Evolutionary conservation across 2,329 filamentous ascomycete species (phyloP), one percentile per base, ranked within the genome.

Genomic region (Aspergillus spinulosporus): DNA sequence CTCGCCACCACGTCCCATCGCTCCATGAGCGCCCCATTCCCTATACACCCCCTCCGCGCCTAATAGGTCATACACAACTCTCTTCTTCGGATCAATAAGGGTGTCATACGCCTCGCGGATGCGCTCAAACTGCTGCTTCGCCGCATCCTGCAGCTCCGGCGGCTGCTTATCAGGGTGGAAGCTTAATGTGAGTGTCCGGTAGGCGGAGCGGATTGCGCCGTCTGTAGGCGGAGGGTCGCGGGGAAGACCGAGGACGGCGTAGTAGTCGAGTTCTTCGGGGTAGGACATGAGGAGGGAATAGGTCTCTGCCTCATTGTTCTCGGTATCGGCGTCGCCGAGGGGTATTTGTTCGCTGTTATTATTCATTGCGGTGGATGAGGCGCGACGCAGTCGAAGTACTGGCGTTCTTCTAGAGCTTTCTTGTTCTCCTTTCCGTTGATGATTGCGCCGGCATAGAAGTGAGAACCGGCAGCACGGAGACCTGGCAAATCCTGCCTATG

Each of bases 161-260:
- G 75, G 75, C 52, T 78, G 76, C 59, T 77, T 77, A 61, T 78
- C 76, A 14, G 76, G 76, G 49, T 78, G 76, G 54, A 78, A 77
- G 59, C 72, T 76, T 26, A 77, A 68, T 5, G 72, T 74, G 53
- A 78, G 62, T 29, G 65, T 73, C 49, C 72, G 73, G 61, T 76
- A 77, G n/a, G 76, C 76, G 40, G 74, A 71, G 28, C 75, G 74
- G 49, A 78, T 74, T 43, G 76, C 68, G 28, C 73, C 59, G 5
- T 75, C 72, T 32, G 70, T 72, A 1, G 75, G 75, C 1, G 74
- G 66, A n/a, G 74, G 75, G 3, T 68, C 59, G 51, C 68, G 69
- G 8, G 73, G 60, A 11, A 78, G 69, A 5, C 71, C 72, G 5
- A 78, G 66, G n/a, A 77, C 60, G 49, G 69, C 65, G 56, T 78